Evolutionary conservation across 73 alveolate genomes (phyloP), one percentile per base, ranked within the genome.

Genomic region (Effrenium voratum): DNA sequence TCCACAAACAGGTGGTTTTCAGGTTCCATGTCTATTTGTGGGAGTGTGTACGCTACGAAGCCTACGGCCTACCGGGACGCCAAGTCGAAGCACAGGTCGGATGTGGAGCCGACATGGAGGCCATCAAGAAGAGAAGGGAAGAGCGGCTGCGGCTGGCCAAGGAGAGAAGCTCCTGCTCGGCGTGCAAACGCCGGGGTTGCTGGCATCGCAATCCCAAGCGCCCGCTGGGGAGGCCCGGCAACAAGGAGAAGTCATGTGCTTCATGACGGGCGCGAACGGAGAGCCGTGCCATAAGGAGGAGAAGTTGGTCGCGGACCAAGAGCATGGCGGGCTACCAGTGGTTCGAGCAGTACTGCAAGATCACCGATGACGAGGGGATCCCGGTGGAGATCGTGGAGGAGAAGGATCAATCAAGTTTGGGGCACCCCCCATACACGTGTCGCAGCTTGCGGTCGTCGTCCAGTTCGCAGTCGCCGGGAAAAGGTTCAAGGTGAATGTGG

Each of bases 11-110:
- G n/a, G n/a, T n/a, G n/a, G n/a, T n/a, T n/a, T n/a, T n/a, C n/a
- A n/a, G n/a, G n/a, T n/a, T n/a, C n/a, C n/a, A n/a, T n/a, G n/a
- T n/a, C n/a, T n/a, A n/a, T n/a, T n/a, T n/a, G n/a, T n/a, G n/a
- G n/a, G n/a, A n/a, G n/a, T n/a, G n/a, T n/a, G n/a, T n/a, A n/a
- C n/a, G n/a, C n/a, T n/a, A n/a, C n/a, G n/a, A n/a, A n/a, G n/a
- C n/a, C n/a, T n/a, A 5, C 41, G 85, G 50, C 85, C n/a, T 75
- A 75, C n/a, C 85, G 16, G 57, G 80, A 45, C 5, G 80, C 80
- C 80, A 68, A 32, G 36, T 5, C 80, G 47, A 15, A 32, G 16
- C 41, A 75, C 55, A 75, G 41, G 57, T 50, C 36, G 32, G 85
- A n/a, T 75, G 2, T 40, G 85, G 85, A 3, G 43, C n/a, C 4